Base-by-base conservation (phyloP, 106 monocot species). In the Platanthera guangdongensis region DNA sequence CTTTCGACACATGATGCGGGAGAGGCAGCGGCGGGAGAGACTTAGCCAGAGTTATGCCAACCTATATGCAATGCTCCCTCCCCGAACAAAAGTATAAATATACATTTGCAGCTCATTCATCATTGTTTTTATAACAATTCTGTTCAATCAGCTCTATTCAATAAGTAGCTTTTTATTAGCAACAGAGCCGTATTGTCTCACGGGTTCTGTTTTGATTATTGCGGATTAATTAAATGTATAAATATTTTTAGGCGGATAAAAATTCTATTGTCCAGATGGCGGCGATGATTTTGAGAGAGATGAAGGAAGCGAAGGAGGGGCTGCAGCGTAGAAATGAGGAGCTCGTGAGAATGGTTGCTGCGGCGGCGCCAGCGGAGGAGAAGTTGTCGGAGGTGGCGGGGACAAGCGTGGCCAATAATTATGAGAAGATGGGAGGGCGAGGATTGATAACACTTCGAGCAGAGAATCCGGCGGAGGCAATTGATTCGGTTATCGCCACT, bases 1-100 rank as follows among this genome's bases (percentile, higher is more conserved):
- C 25, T 87, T 91, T 73, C 77, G 80, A 47, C 94, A 94, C 70
- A 91, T 89, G 91, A 94, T 87, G 91, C 78, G 85, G 50, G 94
- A 94, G 85, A 57, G 91, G 75, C 77, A 71, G 18, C 28, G 94
- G 71, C 78, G 94, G 74, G 94, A 91, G 85, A 82, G 86, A 70
- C 81, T 91, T 12, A 89, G 91, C 80, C 91, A 94, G 84, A 80
- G 83, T 63, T 94, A 87, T 48, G 83, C 87, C 7, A 91, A 94
- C 62, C 75, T 94, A 21, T 62, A 89, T 68, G 47, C 83, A 11
- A 71, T 94, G 59, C 55, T 91, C 4, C 50, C 77, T 2, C 59
- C 76, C 12, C 60, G 59, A 54, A 69, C 84, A 4, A 90, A 88
- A 80, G 92, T 92, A 50, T 13, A 15, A 15, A 50, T 32, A 21